phyloP scores from a whole-genome alignment of 306 rosid genomes.

The Lathyrus sativus region DNA sequence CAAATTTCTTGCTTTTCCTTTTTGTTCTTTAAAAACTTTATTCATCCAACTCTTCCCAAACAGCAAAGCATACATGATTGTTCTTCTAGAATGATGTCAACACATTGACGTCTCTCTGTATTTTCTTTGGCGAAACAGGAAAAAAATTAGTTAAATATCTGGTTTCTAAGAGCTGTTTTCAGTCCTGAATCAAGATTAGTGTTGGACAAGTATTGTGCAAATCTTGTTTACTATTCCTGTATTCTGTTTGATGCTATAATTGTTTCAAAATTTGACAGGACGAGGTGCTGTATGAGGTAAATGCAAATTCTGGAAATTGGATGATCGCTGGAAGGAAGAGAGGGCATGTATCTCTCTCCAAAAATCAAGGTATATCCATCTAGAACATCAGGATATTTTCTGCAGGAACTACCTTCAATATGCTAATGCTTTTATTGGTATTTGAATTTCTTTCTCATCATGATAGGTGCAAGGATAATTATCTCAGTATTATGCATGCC shows the following conservation, averaged over 20 bases:
- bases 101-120: too few species aligned
- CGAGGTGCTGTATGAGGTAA: constrained; percentile 84
- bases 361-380: constrained; percentile 64
- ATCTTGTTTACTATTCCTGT: constrained; percentile 10
- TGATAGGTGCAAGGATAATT: constrained; percentile 81
- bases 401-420: constrained; percentile 27
- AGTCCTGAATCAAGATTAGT: constrained; percentile 19
- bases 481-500: constrained; percentile 90
- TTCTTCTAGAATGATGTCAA: too few species aligned
- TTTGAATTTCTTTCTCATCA: constrained; percentile 30
- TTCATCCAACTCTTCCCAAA: constrained; percentile 6
- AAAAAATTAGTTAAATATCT: too few species aligned
- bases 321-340: constrained; percentile 99
- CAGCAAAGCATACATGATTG: too few species aligned
- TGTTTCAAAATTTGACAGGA: constrained; percentile 53
- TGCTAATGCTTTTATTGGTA: constrained; percentile 18
- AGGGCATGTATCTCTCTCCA: constrained; percentile 79
- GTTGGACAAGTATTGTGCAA: background rate
- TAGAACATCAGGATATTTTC: constrained; percentile 9
- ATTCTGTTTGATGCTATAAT: constrained; percentile 23
- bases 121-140: too few species aligned
- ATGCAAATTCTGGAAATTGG: constrained; percentile 87
- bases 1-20: background rate
- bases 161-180: too few species aligned
- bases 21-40: constrained; percentile 11